Conservation (phyloP, 2,329 filamentous ascomycete species). For the Colletotrichum sp. region DNA sequence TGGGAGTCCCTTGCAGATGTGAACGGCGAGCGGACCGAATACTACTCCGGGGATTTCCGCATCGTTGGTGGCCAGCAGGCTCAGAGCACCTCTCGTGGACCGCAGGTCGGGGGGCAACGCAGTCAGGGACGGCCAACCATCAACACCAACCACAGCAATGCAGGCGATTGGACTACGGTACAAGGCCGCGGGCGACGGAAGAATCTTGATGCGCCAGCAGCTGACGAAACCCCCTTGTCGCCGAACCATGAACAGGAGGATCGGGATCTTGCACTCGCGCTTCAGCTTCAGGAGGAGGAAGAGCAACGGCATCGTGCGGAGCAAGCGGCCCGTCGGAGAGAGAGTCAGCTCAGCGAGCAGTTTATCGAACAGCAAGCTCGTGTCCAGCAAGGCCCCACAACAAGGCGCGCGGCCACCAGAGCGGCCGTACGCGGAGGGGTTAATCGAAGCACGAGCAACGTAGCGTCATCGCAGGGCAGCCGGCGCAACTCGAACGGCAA, state of each 20-base stretch:
- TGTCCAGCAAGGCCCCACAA: constrained; percentile 29
- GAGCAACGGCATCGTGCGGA: constrained; percentile 74
- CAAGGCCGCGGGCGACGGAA: constrained; percentile 29
- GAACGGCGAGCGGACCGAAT: constrained; percentile 80
- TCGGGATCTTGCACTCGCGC: constrained; percentile 82
- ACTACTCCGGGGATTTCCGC: constrained; percentile 89
- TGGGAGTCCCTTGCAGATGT: constrained; percentile 95
- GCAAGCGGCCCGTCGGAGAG: constrained; percentile 66
- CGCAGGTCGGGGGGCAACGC: neutral
- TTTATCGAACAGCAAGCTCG: constrained; percentile 71
- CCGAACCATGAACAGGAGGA: constrained; percentile 74
- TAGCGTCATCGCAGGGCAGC: neutral
- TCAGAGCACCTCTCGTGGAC: constrained; percentile 12
- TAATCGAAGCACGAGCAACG: constrained; percentile 14
- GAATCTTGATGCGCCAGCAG: neutral
- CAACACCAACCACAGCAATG: neutral
- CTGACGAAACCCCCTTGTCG: constrained; percentile 35
- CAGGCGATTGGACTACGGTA: constrained; percentile 61
- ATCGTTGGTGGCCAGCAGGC: constrained; percentile 68
- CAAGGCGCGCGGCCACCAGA: constrained; percentile 25
- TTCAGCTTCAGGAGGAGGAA: constrained; percentile 95
- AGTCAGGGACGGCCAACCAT: neutral
- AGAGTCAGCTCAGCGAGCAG: constrained; percentile 72
- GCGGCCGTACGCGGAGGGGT: constrained; percentile 21
- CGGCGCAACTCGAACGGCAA: constrained; percentile 20